Evolutionary conservation across 768 basidiomycete species (phyloP), one percentile per base, ranked within the genome.

Genomic region (Psilocybe subaeruginosa): DNA sequence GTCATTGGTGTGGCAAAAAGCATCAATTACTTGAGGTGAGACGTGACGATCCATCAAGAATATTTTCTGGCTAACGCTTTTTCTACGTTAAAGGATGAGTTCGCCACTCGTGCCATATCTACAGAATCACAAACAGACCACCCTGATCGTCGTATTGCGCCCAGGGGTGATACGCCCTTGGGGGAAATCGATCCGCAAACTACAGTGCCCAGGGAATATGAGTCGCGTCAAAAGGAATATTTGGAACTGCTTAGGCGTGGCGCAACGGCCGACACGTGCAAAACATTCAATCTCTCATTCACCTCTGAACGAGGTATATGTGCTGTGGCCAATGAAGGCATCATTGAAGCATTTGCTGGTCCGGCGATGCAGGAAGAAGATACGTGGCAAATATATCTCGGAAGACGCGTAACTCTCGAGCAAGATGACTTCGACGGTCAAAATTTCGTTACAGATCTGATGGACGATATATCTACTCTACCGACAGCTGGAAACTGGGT

Each of bases 301-400:
- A 43, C n/a, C 14, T n/a, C 8, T 5, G 14, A 43, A 14, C 7
- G 14, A 43, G 41, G 41, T 0, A 43, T 43, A 14, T 43, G 14
- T 12, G 41, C 41, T 5, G 6, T 16, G 7, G n/a, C n/a, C n/a
- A 5, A 12, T 12, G 1, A 12, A 14, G 41, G 14, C 4, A 43
- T 43, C 2, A 31, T 57, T 47, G 68, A 74, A 0, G 70, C 74
- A 16, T 78, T 78, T 58, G 58, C 73, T 0, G 74, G 74, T 0
- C 71, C 73, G 0, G 68, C 58, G 8, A 78, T 81, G 72, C 60
- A 68, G 14, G 16, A 66, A 29, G 76, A 73, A 3, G 72, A 77
- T 58, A 59, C 62, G 8, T 79, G 80, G 80, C 76, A 76, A 58
- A 78, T 80, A 7, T 70, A 73, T 52, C 71, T 80, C 11, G 79